Evolutionary conservation across 2,329 filamentous ascomycete species (phyloP).

Genomic region (Neofusicoccum cordaticola): DNA sequence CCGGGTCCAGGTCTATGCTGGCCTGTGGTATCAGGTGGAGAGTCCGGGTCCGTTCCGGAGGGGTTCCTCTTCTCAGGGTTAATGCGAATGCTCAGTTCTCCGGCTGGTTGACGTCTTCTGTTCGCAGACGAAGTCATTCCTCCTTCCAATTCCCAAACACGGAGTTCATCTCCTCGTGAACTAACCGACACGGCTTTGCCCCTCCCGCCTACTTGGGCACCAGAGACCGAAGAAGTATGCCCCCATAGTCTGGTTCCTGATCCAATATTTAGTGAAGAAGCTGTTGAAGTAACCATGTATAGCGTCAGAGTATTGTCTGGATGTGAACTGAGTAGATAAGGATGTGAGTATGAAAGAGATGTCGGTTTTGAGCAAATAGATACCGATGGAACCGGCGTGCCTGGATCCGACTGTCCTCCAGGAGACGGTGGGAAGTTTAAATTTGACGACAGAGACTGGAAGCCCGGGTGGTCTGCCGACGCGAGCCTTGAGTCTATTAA

Average conservation of each 20-base stretch:
- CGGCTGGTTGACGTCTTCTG: slow-evolving; percentile 40
- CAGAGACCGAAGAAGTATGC: slow-evolving; percentile 84
- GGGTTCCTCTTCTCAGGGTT: slow-evolving; percentile 36
- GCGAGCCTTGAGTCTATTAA: slow-evolving; percentile 50
- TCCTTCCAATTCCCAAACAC: slow-evolving; percentile 87
- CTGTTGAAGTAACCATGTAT: slow-evolving; percentile 74
- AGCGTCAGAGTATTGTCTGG: slow-evolving; percentile 85
- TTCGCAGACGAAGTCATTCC: slow-evolving; percentile 51
- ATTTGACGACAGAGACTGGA: slow-evolving; percentile 37
- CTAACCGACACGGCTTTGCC: slow-evolving; percentile 92
- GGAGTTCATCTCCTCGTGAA: slow-evolving; percentile 62
- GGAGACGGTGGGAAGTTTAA: slow-evolving; percentile 20
- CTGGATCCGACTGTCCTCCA: neutral
- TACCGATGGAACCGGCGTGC: slow-evolving; percentile 19
- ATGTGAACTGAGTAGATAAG: slow-evolving; percentile 79
- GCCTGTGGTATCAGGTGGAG: slow-evolving; percentile 23
- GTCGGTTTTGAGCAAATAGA: slow-evolving; percentile 41
- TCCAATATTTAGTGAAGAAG: slow-evolving; percentile 64
- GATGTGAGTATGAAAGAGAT: slow-evolving; percentile 62
- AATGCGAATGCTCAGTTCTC: slow-evolving; percentile 55
- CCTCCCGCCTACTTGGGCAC: slow-evolving; percentile 77
- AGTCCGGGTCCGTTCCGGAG: neutral
- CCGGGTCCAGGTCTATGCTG: slow-evolving; percentile 32
- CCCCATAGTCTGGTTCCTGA: slow-evolving; percentile 79
- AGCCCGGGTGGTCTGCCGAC: slow-evolving; percentile 50